Evolutionary conservation across 495 filamentous ascomycete species (phyloP), one percentile per base, ranked within the genome.

Genomic region (Letharia columbiana): DNA sequence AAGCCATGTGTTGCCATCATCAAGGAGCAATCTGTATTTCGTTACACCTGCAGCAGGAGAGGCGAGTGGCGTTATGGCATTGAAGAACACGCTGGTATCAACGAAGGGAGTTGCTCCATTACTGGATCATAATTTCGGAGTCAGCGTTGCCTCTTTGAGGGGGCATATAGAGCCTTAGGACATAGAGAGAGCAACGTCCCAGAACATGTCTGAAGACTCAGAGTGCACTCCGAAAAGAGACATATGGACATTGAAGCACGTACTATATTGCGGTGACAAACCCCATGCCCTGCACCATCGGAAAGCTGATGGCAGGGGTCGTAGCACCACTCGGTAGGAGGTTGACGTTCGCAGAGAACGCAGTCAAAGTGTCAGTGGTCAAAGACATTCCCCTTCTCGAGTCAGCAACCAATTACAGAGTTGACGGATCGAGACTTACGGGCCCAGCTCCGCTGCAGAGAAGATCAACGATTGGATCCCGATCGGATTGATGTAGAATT

Each of bases 281-380:
- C 0, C 84, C 91, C 87, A 93, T 92, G 5, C 94, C 94, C 73
- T 97, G 94, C 2, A 95, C 86, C 10, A 96, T 72, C 0, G 92
- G 92, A 69, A 96, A 89, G 0, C 85, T 86, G 47, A 98, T 79
- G 35, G 75, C 76, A 4, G 86, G 77, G 1, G 75, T 68, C 1
- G 83, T 83, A 18, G 81, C 81, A 18, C 72, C 68, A 42, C 80
- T 75, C 4, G 82, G 77, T 44, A 80, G 77, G 15, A 98, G 75
- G 42, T 88, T 87, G 47, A 89, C 84, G 66, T 89, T 86, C 17
- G 81, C 88, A 4, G 91, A 93, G 70, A 92, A 91, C 12, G 85
- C 83, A 58, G 81, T 80, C 39, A 87, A 76, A 20, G 80, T 73
- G 68, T 91, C 86, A 0, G 81, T 86, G 5, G 82, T 87, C 31